Evolutionary conservation across 2,329 filamentous ascomycete species (phyloP).

Genomic region (Zymoseptoria crescenta): DNA sequence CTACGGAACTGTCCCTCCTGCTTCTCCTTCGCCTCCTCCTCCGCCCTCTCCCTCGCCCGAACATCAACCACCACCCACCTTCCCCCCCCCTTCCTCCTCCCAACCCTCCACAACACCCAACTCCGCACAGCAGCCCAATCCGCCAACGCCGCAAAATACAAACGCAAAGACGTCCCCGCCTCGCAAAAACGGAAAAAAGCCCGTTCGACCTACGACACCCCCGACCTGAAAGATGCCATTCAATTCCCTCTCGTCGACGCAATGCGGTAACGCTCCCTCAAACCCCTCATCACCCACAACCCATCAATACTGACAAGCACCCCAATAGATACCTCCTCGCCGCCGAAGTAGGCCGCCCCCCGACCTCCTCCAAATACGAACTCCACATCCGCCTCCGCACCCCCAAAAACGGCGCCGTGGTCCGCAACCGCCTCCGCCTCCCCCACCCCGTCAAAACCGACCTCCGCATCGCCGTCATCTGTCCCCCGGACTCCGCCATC

Average conservation of each 20-base stretch:
- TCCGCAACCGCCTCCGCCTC: slow-evolving; percentile 80
- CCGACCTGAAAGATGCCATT: slow-evolving; percentile 56
- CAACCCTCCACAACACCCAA: slow-evolving; percentile 28
- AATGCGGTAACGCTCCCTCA: slow-evolving; percentile 56
- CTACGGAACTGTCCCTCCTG: slow-evolving; percentile 24
- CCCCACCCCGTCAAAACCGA: slow-evolving; percentile 87
- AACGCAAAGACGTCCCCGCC: slow-evolving; percentile 38
- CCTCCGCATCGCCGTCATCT: slow-evolving; percentile 82
- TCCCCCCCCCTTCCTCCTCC: slow-evolving; percentile 16
- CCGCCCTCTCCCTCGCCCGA: slow-evolving; percentile 10
- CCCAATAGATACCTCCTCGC: slow-evolving; percentile 74
- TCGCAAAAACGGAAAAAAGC: slow-evolving; percentile 57
- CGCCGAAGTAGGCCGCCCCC: slow-evolving; percentile 76
- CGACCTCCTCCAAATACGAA: slow-evolving; percentile 76
- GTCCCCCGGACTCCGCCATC: slow-evolving; percentile 67
- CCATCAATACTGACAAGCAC: neutral
- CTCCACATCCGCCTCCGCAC: slow-evolving; percentile 75
- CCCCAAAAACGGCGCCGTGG: slow-evolving; percentile 73
- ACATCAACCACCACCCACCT: slow-evolving; percentile 2
- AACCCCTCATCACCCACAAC: neutral
- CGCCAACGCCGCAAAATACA: slow-evolving; percentile 34
- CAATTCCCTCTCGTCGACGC: slow-evolving; percentile 84
- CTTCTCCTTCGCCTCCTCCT: slow-evolving; percentile 15
- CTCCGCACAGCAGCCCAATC: slow-evolving; percentile 34
- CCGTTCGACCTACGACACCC: slow-evolving; percentile 56